Conservation (phyloP, 1,284 basidiomycete genomes). For the Pseudozyma hubeiensis region DNA sequence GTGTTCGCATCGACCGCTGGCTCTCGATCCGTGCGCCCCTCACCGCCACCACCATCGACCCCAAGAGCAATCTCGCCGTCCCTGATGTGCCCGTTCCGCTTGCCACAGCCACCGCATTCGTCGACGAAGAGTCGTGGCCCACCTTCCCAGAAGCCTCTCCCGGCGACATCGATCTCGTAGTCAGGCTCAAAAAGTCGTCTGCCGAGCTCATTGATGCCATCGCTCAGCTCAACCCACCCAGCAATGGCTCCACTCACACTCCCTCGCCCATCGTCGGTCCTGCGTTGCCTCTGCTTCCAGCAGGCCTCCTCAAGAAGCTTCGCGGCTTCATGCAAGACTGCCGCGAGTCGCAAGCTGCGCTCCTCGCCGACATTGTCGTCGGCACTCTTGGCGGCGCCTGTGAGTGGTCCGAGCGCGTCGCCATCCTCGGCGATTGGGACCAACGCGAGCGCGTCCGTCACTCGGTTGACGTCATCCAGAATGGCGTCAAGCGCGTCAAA, state of each 20-base stretch:
- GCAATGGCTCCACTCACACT: conserved; percentile 15
- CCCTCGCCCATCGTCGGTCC: conserved; percentile 48
- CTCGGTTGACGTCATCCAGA: conserved; percentile 53
- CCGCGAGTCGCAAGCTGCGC: conserved; percentile 49
- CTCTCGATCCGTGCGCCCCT: conserved; percentile 60
- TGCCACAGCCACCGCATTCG: conserved; percentile 56
- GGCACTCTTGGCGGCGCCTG: conserved; percentile 66
- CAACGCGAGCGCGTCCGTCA: conserved; percentile 54
- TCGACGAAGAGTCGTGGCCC: conserved; percentile 53
- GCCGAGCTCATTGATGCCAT: conserved; percentile 56
- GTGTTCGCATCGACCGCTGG: conserved; percentile 63
- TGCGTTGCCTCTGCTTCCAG: conserved; percentile 61
- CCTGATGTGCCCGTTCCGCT: conserved; percentile 61
- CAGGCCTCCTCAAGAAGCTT: conserved; percentile 56
- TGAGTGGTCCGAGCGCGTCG: conserved; percentile 63
- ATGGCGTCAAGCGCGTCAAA: conserved; percentile 58
- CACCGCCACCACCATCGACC: conserved; percentile 58
- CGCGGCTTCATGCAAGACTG: conserved; percentile 57
- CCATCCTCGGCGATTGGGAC: conserved; percentile 61
- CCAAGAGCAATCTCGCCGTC: conserved; percentile 55
- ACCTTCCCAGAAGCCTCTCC: conserved; percentile 43
- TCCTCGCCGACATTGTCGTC: conserved; percentile 64
- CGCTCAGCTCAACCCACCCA: conserved; percentile 41
- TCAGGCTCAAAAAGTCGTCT: conserved; percentile 52
- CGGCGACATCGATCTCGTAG: conserved; percentile 47